Base-by-base conservation (phyloP, 176 grass and related monocot species). In the Panicum miliaceum region DNA sequence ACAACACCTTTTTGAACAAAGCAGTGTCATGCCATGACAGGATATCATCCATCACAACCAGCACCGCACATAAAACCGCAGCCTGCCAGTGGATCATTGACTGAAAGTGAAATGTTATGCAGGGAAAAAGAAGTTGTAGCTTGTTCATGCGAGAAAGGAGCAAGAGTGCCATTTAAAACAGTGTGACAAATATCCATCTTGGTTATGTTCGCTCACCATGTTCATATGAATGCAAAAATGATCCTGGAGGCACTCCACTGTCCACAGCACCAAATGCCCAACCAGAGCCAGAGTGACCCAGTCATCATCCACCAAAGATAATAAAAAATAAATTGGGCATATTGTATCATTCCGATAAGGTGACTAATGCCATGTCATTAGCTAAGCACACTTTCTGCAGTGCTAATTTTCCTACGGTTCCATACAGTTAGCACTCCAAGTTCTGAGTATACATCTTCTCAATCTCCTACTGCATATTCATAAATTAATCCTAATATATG, bases 221-320 rank as follows among this genome's bases (percentile, higher is more conserved):
- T 75, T 82, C 43, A 90, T 86, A 73, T 98, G 90, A 65, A 98
- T 91, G 82, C 92, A 98, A 68, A 98, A 98, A 51, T 90, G 95
- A 93, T 98, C 92, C 27, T 92, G 86, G 73, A 98, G 89, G 20
- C 87, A 90, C 85, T 98, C 92, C 45, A 98, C 95, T 35, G 91
- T 98, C 92, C 51, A 98, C 95, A 41, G 92, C 95, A 63, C 82
- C 95, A 86, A 98, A 95, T 65, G 91, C 95, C 95, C 92, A 98
- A 47, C 95, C 91, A 15, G 92, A 93, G 53, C 95, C 95, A 90
- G 91, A 98, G 34, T 95, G 91, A 60, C 95, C 92, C 91, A 95
- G 87, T 57, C 27, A 81, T 82, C 23, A 18, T 58, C 25, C 0
- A 67, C 52, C 42, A 14, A 20, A 86, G 37, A 84, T 23, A 59